Evolutionary conservation across 306 rosid species (phyloP), one percentile per base, ranked within the genome.

Genomic region (Acacia melanoxylon): DNA sequence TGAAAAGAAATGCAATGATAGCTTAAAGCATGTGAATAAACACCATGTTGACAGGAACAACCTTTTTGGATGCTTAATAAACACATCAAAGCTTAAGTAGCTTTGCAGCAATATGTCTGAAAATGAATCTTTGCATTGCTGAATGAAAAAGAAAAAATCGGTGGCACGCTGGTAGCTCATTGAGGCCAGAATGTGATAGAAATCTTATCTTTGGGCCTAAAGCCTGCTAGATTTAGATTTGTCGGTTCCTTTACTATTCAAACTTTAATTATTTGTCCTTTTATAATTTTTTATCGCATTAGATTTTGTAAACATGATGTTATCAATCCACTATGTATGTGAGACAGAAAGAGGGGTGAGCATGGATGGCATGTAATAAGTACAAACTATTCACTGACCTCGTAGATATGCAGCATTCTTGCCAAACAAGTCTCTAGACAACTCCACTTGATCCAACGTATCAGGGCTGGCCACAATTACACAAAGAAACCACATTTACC

Each of bases 381-480:
- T 35, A 44, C 22, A 42, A 22, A 69, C 54, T n/a, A 69, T 76
- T 67, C 27, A 79, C 41, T 17, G 59, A 93, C 96, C 96, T 93
- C 82, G 85, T 80, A 93, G 87, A 84, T 88, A 93, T 79, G 62
- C 73, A 65, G 74, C 83, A 78, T 89, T 87, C 85, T 88, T 93
- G 80, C 95, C 97, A 40, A 95, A 95, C 85, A 95, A 83, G 68
- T 95, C 95, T 86, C 82, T 86, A 49, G 92, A 75, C 79, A 95
- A 89, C 86, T 95, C 98, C 9, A 95, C 84, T 83, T 93, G 98
- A 89, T 93, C 97, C 81, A 87, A 85, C 0, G 99, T 82, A 42
- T 90, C 93, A 75, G 90, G 84, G 81, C 98, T 95, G 91, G 58
- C 56, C 82, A 83, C 79, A 82, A 72, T 72, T 61, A 81, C 22